Conservation (phyloP, 2,329 filamentous ascomycete genomes). For the Ophiosphaerella narmari region DNA sequence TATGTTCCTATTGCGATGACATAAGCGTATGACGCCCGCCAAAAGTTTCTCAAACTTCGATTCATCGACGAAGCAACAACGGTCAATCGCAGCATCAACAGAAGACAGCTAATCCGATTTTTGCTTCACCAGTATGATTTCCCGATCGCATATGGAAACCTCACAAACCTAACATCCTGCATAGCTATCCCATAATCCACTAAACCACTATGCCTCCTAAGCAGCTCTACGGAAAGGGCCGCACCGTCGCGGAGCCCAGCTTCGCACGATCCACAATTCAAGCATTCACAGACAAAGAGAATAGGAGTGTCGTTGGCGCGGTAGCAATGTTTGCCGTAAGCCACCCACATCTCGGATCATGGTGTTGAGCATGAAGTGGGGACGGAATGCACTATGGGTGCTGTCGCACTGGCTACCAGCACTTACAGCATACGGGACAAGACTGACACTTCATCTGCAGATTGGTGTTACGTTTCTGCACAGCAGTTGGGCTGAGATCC, state of each 20-base stretch:
- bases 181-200: background rate
- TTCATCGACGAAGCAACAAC: conserved; percentile 20
- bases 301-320: conserved; percentile 54
- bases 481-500: conserved; percentile 58
- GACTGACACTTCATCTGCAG: conserved; percentile 38
- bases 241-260: conserved; percentile 40
- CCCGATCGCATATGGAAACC: background rate
- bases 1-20: background rate
- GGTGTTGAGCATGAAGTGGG: background rate
- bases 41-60: conserved; percentile 32
- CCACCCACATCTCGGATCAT: conserved; percentile 2
- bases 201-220: conserved; percentile 37
- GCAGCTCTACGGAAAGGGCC: conserved; percentile 30
- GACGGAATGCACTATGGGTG: background rate
- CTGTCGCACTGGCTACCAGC: background rate
- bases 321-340: conserved; percentile 58
- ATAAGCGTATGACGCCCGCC: conserved; percentile 15
- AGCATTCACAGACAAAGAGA: conserved; percentile 53
- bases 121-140: conserved; percentile 7
- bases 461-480: conserved; percentile 58
- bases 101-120: background rate
- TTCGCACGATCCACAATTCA: conserved; percentile 48
- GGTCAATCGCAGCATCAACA: conserved; percentile 8
- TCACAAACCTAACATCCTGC: background rate
- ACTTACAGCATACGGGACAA: background rate